Evolutionary conservation across 2,329 filamentous ascomycete species (phyloP), one percentile per base, ranked within the genome.

Genomic region (Sclerotinia nivalis): DNA sequence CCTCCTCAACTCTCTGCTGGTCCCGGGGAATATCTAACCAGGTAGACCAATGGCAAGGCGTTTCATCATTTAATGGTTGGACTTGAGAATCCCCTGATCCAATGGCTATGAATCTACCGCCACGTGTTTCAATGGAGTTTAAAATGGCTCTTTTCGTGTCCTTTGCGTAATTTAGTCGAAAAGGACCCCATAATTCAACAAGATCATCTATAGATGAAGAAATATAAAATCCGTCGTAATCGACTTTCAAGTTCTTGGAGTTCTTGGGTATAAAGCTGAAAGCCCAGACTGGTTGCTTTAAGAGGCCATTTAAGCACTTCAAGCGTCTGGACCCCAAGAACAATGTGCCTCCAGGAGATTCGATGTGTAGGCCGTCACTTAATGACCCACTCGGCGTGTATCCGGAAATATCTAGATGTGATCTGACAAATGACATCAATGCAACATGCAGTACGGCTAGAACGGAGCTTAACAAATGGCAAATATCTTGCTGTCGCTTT

Each of bases 231-330:
- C 62, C 37, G 20, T 66, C 50, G 40, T 28, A 15, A 6, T 31
- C 18, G 25, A 66, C 49, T 5, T 31, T 43, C 25, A 1, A 15
- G 10, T 9, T 12, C 6, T 7, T 8, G 4, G n/a, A 66, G 15
- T 34, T 2, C 3, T 1, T 15, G 1, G 59, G 20, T 4, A 61
- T n/a, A 15, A 61, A 61, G 59, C 20, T 45, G 1, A 66, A 12
- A 2, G 49, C 49, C 62, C 49, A 66, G 15, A 66, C 18, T 8
- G n/a, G 62, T 5, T 66, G 18, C 40, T 66, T 66, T 1, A 66
- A 10, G 8, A 66, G 18, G 0, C 34, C 34, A 31, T 55, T 20
- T 10, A 43, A 10, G 40, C 62, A 66, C 15, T 28, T 10, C 10
- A 66, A 31, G 15, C 18, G 49, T 31, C 62, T 28, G 20, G 62